Conservation (phyloP, 495 filamentous ascomycete genomes). For the Hyphodiscus hymeniophilus region DNA sequence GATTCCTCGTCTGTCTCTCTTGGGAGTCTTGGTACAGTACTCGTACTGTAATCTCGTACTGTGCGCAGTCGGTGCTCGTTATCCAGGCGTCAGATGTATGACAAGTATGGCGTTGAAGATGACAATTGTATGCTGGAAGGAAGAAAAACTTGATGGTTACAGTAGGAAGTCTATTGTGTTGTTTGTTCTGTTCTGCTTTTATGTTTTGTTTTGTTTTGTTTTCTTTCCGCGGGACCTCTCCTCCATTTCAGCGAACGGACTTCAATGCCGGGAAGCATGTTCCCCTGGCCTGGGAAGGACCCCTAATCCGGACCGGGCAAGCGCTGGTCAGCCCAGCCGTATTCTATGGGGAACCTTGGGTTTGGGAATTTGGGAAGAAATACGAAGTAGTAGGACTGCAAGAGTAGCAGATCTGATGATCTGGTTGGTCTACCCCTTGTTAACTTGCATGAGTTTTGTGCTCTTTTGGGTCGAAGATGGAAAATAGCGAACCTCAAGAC, state of each 20-base stretch:
- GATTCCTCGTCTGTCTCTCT: too few relatives aligned
- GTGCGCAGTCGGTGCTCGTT: neutral
- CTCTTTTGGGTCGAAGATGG: neutral
- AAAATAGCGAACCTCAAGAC: neutral
- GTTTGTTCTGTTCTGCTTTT: too few relatives aligned
- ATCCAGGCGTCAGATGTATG: slow-evolving; percentile 10
- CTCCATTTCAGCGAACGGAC: too few relatives aligned
- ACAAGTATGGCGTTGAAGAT: neutral
- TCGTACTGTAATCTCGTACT: too few relatives aligned
- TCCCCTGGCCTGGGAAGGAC: neutral
- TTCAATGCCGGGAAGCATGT: neutral
- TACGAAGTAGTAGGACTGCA: too few relatives aligned
- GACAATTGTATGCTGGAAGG: too few relatives aligned
- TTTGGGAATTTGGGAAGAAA: too few relatives aligned
- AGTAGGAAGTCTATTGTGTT: neutral
- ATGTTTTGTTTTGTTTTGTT: too few relatives aligned
- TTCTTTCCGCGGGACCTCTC: too few relatives aligned
- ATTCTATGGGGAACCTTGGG: slow-evolving; percentile 6
- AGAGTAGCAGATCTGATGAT: neutral
- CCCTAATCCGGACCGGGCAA: neutral
- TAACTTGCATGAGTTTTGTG: neutral
- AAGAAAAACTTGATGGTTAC: neutral
- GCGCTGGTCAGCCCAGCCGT: too few relatives aligned
- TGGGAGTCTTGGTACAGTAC: too few relatives aligned
- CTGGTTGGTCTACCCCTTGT: neutral